These are phyloP conservation scores for Yarrowia galli DNA, from an alignment of 1,139 yeast species.

Conservation along the genomic window DNA sequence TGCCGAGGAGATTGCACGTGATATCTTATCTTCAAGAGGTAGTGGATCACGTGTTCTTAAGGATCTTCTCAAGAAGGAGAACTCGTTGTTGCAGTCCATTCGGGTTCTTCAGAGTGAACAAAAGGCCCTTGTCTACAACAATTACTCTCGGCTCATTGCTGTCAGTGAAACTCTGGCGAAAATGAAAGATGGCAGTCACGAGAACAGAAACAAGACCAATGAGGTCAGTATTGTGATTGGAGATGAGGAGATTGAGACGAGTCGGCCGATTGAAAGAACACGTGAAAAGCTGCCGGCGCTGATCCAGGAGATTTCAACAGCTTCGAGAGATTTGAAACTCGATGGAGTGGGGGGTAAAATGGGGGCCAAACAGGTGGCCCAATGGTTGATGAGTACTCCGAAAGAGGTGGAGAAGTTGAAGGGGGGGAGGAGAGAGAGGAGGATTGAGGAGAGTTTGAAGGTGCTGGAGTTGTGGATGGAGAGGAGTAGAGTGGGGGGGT, in stretches of 20 bases:
- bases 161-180: conserved; percentile 52
- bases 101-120: conserved; percentile 54
- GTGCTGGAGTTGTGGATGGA: conserved; percentile 42
- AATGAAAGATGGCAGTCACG: conserved; percentile 41
- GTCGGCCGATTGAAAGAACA: conserved; percentile 3
- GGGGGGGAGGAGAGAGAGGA: conserved; percentile 38
- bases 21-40: conserved; percentile 38
- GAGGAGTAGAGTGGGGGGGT: conserved; percentile 8
- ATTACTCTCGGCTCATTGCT: conserved; percentile 53
- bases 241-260: conserved; percentile 9
- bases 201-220: neutral
- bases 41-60: conserved; percentile 41
- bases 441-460: conserved; percentile 42
- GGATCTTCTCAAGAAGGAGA: conserved; percentile 48
- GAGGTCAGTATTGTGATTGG: conserved; percentile 17
- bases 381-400: conserved; percentile 40
- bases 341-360: conserved; percentile 3
- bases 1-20: conserved; percentile 35
- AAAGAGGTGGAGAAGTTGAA: conserved; percentile 41
- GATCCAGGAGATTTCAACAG: conserved; percentile 11
- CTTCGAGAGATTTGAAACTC: conserved; percentile 4
- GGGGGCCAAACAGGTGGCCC: conserved; percentile 18
- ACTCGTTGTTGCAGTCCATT: conserved; percentile 50
- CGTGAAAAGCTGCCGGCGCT: conserved; percentile 7
- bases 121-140: conserved; percentile 56